Evolutionary conservation across 2,329 filamentous ascomycete genomes (phyloP).

Genomic region (Phoma herbarum): DNA sequence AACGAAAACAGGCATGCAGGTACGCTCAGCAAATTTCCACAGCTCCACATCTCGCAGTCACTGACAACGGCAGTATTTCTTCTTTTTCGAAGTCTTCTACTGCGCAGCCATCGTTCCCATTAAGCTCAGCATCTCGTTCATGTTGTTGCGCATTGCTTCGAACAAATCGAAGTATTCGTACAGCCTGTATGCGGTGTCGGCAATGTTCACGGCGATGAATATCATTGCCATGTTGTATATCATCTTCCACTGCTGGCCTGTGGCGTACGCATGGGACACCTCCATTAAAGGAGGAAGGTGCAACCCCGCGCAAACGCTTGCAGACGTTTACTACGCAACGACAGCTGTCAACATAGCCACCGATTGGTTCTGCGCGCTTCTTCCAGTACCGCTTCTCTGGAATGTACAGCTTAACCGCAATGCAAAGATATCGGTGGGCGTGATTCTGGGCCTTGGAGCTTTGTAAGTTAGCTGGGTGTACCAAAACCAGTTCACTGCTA

Average conservation of each 20-base stretch:
- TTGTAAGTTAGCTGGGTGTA: conserved; percentile 26
- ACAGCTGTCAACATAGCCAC: conserved; percentile 50
- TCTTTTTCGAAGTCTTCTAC: conserved; percentile 51
- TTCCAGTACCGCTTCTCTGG: conserved; percentile 39
- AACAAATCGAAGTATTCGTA: conserved; percentile 38
- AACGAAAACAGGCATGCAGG: conserved; percentile 25
- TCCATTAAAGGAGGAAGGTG: conserved; percentile 40
- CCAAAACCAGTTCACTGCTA: not conserved
- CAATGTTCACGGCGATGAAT: conserved; percentile 43
- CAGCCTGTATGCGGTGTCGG: conserved; percentile 41
- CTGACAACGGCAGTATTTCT: conserved; percentile 42
- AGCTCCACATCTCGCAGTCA: not conserved
- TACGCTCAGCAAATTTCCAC: not conserved
- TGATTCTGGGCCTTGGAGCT: conserved; percentile 34
- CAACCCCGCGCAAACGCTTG: conserved; percentile 33
- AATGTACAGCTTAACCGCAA: conserved; percentile 39
- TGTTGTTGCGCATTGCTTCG: conserved; percentile 48
- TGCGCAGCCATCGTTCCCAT: conserved; percentile 49
- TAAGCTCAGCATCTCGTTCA: conserved; percentile 51
- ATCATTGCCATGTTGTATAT: conserved; percentile 48
- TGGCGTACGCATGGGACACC: conserved; percentile 39
- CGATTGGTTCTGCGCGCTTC: conserved; percentile 49
- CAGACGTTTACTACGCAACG: conserved; percentile 48
- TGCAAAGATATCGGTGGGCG: conserved; percentile 36
- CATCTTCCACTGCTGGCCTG: conserved; percentile 49